Conservation (phyloP, 768 basidiomycete genomes). For the Suillus tomentosus region DNA sequence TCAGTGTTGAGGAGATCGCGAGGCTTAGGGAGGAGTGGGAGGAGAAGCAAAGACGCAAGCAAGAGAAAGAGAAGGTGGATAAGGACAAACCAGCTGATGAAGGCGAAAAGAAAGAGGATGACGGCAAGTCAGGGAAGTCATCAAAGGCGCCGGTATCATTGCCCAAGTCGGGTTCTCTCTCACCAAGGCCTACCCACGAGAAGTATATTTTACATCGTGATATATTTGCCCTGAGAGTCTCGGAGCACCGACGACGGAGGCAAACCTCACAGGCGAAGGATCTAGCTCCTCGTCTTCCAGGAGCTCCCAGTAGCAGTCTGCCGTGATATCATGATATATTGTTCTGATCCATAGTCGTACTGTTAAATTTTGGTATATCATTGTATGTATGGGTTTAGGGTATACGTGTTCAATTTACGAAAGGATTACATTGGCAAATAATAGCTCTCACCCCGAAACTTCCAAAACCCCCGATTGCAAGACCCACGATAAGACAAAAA, state of each 20-base stretch:
- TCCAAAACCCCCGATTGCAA: constrained; percentile 71
- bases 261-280: constrained; percentile 69
- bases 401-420: constrained; percentile 32
- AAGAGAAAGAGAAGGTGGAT: constrained; percentile 42
- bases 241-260: constrained; percentile 70
- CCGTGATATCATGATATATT: constrained; percentile 7
- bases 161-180: constrained; percentile 30
- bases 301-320: constrained; percentile 47
- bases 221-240: constrained; percentile 77
- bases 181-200: constrained; percentile 57
- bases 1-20: constrained; percentile 70
- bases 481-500: constrained; percentile 77
- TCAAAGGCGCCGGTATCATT: constrained; percentile 26
- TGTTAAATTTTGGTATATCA: neutral
- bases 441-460: constrained; percentile 79
- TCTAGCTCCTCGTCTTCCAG: constrained; percentile 71
- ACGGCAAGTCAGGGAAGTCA: constrained; percentile 29
- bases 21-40: constrained; percentile 82
- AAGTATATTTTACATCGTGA: constrained; percentile 82
- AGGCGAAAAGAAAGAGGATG: constrained; percentile 39
- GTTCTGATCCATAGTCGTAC: neutral
- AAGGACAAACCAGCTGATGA: constrained; percentile 33
- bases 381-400: neutral
- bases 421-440: constrained; percentile 78
- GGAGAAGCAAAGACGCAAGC: constrained; percentile 64